Conservation (phyloP, 345 rosid genomes). For the Psidium guajava region DNA sequence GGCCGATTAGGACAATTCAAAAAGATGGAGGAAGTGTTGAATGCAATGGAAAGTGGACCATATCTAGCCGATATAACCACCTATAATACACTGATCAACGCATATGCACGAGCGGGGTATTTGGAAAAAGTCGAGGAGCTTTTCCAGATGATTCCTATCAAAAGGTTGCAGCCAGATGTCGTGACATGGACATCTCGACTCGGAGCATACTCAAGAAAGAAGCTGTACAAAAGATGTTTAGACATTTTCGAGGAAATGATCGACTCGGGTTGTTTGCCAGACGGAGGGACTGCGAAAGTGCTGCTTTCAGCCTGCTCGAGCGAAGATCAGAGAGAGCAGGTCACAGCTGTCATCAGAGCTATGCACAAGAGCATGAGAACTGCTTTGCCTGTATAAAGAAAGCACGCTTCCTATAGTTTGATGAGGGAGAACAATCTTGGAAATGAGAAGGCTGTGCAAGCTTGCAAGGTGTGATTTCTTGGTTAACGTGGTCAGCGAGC, state of each 20-base stretch:
- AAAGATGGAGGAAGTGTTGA: conserved; percentile 66
- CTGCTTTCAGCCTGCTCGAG: conserved; percentile 72
- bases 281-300: conserved; percentile 83
- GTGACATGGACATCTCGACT: conserved; percentile 91
- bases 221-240: conserved; percentile 51
- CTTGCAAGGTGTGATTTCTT: background rate
- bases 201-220: conserved; percentile 78
- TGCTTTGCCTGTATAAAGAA: conserved; percentile 27
- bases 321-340: conserved; percentile 70
- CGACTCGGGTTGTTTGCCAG: conserved; percentile 71
- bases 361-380: conserved; percentile 47
- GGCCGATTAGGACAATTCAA: conserved; percentile 65
- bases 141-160: conserved; percentile 31
- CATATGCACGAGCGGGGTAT: conserved; percentile 71
- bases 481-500: background rate
- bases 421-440: background rate
- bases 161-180: conserved; percentile 47
- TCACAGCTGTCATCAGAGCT: conserved; percentile 61
- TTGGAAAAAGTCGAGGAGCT: conserved; percentile 55
- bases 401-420: background rate
- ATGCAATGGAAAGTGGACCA: conserved; percentile 52
- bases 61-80: conserved; percentile 59
- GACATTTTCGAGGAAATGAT: conserved; percentile 88
- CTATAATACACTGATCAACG: conserved; percentile 74
- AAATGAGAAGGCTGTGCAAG: background rate